phyloP scores from a whole-genome alignment of 345 rosid species.

The Sonneratia alba region DNA sequence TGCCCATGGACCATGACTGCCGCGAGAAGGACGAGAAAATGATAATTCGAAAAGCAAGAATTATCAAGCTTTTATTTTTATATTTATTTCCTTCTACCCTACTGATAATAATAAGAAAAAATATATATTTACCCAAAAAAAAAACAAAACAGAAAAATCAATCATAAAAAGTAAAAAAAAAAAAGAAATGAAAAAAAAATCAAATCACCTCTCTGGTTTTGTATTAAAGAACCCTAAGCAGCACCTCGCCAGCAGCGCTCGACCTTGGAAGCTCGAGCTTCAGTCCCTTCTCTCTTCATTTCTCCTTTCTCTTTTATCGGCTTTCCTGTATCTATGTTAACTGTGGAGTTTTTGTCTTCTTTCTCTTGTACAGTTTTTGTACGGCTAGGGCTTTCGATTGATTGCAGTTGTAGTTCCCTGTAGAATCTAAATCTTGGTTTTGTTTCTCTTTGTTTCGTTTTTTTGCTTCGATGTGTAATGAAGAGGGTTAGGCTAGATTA shows the following conservation, averaged over 20 bases:
- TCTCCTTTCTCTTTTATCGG: not conserved
- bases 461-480: slow-evolving; percentile 5
- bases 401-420: not conserved
- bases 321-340: not conserved
- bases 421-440: not conserved
- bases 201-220: not conserved
- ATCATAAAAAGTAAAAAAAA: not conserved
- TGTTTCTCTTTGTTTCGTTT: not conserved
- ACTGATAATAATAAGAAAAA: not conserved
- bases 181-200: not conserved
- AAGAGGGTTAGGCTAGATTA: slow-evolving; percentile 11
- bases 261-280: not conserved
- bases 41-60: too few species aligned
- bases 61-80: too few species aligned
- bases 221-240: not conserved
- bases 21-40: not conserved
- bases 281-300: not conserved
- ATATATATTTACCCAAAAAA: too few species aligned
- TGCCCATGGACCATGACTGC: not conserved
- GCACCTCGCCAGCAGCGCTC: not conserved
- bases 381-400: not conserved
- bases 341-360: not conserved
- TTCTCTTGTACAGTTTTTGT: not conserved
- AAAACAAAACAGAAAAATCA: not conserved
- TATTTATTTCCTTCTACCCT: too few species aligned